Conservation (phyloP, 2,329 filamentous ascomycete genomes). For the Aspergillus oerlinghausenensis region DNA sequence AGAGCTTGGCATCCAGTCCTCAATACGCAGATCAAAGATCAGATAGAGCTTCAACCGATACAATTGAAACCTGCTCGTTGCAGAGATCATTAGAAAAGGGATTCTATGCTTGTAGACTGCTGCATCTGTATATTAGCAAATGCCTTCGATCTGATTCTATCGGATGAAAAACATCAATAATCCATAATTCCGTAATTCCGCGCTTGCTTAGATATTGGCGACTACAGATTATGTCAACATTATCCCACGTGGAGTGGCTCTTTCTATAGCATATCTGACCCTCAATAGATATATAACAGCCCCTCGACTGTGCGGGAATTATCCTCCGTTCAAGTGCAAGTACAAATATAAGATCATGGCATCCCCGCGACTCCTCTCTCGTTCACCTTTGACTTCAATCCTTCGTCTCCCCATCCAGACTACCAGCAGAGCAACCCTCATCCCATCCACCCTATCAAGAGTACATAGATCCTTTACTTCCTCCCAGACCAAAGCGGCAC, state of each 20-base stretch:
- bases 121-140: neutral
- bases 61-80: too few relatives aligned
- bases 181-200: neutral
- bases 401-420: neutral
- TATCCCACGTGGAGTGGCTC: neutral
- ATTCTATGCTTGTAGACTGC: neutral
- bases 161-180: neutral
- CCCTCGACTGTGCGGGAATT: neutral
- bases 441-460: constrained; percentile 23
- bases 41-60: too few relatives aligned
- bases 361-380: neutral
- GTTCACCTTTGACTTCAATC: neutral
- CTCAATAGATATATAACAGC: neutral
- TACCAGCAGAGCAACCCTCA: constrained; percentile 13
- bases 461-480: constrained; percentile 13
- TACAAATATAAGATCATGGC: neutral
- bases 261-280: neutral
- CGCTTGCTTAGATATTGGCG: neutral
- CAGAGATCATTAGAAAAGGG: neutral
- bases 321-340: neutral
- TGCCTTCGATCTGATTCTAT: neutral
- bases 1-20: too few relatives aligned
- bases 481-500: neutral
- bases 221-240: neutral
- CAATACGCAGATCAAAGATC: too few relatives aligned